These are phyloP conservation scores for Pisolithus thermaeus DNA, from an alignment of 1,284 basidiomycete species.

Conservation along the genomic window DNA sequence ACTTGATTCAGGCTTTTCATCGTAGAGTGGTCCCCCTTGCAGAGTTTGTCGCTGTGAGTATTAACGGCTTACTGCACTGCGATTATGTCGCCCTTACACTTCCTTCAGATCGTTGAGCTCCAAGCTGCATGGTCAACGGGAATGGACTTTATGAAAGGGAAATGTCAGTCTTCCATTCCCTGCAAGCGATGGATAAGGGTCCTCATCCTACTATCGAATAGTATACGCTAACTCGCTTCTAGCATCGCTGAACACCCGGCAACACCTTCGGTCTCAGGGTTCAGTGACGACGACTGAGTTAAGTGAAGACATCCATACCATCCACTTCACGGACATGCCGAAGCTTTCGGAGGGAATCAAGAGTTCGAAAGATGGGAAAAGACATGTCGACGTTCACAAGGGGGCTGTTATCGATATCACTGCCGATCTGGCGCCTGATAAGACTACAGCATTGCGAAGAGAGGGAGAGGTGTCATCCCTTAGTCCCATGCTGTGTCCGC, in stretches of 20 bases:
- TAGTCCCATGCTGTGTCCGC: too few relatives aligned
- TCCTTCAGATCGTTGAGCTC: not conserved
- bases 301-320: too few relatives aligned
- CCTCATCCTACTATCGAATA: not conserved
- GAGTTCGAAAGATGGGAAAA: too few relatives aligned
- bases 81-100: not conserved
- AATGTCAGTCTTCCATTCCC: not conserved
- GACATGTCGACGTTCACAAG: too few relatives aligned
- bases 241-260: not conserved
- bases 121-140: not conserved
- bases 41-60: not conserved
- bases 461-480: not conserved
- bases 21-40: too few relatives aligned
- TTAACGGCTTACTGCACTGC: not conserved
- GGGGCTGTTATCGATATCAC: not conserved
- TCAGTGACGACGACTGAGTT: too few relatives aligned
- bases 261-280: not conserved
- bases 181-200: not conserved
- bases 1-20: too few relatives aligned
- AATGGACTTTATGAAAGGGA: not conserved
- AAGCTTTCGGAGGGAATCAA: too few relatives aligned
- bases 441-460: not conserved
- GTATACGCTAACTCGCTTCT: not conserved
- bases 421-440: not conserved
- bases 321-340: too few relatives aligned